Evolutionary conservation across 306 rosid species (phyloP), one percentile per base, ranked within the genome.

Genomic region (Sphenostylis stenocarpa): DNA sequence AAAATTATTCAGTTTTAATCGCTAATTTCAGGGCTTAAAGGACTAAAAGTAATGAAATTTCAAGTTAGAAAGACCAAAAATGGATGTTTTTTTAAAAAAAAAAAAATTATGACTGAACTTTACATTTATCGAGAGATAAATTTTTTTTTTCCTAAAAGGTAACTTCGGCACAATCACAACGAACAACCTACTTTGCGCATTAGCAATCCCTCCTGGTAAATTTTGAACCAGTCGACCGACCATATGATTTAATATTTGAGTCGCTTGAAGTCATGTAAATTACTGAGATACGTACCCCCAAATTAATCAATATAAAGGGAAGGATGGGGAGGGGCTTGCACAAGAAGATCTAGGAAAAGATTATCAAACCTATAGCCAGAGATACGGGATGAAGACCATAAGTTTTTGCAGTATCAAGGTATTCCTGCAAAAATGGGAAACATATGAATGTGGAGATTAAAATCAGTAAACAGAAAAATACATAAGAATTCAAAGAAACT

Each of bases 321-420:
- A 9, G 15, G 39, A 11, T 8, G 5, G 68, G 23, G 44, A 11
- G 7, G 69, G 26, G 26, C 4, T 11, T 65, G 72, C 21, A 14
- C 36, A 41, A 13, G 53, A 20, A 55, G 67, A 63, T 53, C 15
- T 48, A 65, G 70, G 73, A 60, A 48, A 68, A 62, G 65, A 57
- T 20, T 61, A 62, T 38, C 91, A 51, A 79, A 94, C 98, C 98
- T 75, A 94, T 87, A 66, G 98, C 94, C 61, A 94, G 91, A 62
- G 96, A 86, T 29, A 87, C 91, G 26, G 97, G 98, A 86, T 91
- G 94, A 73, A 94, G 79, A 64, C 88, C 88, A 78, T 84, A 78
- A 70, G 76, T 79, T 80, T 73, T 71, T 26, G 97, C 88, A 79
- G 86, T 77, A 44, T 70, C 70, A 41, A 90, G 70, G 87, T 91